A percentile compares a stretch with the other conserved stretches of the same genome.
Conservation (phyloP, 495 filamentous ascomycete genomes). For the Thermochaetoides thermophila region DNA sequence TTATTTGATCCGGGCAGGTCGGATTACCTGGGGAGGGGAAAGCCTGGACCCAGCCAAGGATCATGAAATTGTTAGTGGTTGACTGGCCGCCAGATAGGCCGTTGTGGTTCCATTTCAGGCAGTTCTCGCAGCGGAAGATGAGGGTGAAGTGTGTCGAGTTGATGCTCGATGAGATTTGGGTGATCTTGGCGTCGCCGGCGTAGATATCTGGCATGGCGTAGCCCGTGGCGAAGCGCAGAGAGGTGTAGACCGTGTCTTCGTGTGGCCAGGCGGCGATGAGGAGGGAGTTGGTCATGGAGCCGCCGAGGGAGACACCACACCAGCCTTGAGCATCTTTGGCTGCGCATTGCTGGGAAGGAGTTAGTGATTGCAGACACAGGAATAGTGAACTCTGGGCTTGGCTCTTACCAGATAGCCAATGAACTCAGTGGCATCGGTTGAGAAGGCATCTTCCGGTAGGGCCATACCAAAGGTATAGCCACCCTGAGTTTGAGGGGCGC, state of each 20-base stretch:
- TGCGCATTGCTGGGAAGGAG: slow-evolving; percentile 15
- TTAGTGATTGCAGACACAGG: too few species aligned
- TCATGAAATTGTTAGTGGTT: slow-evolving; percentile 12
- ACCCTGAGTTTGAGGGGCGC: slow-evolving; percentile 17
- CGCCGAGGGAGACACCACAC: slow-evolving; percentile 40
- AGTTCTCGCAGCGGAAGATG: slow-evolving; percentile 49
- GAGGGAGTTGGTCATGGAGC: slow-evolving; percentile 43
- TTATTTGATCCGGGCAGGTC: slow-evolving; percentile 20
- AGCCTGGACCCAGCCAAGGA: slow-evolving; percentile 23
- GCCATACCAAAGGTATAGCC: slow-evolving; percentile 40
- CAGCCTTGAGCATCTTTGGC: slow-evolving; percentile 29
- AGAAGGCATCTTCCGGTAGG: slow-evolving; percentile 36
- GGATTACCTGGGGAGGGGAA: slow-evolving; percentile 18
- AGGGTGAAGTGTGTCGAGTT: slow-evolving; percentile 40
- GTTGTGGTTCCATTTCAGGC: slow-evolving; percentile 35
- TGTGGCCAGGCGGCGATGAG: slow-evolving; percentile 43
- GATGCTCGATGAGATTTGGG: slow-evolving; percentile 38
- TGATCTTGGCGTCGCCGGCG: slow-evolving; percentile 39
- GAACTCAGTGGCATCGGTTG: slow-evolving; percentile 39
- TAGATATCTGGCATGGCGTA: slow-evolving; percentile 46
- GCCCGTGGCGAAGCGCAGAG: slow-evolving; percentile 39
- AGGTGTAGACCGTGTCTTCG: slow-evolving; percentile 33
- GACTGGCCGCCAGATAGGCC: slow-evolving; percentile 10
- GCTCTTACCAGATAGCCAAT: slow-evolving; percentile 42
- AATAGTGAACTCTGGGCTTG: too few species aligned